Conservation (phyloP, 306 rosid species). For the Erythrophleum fordii region DNA sequence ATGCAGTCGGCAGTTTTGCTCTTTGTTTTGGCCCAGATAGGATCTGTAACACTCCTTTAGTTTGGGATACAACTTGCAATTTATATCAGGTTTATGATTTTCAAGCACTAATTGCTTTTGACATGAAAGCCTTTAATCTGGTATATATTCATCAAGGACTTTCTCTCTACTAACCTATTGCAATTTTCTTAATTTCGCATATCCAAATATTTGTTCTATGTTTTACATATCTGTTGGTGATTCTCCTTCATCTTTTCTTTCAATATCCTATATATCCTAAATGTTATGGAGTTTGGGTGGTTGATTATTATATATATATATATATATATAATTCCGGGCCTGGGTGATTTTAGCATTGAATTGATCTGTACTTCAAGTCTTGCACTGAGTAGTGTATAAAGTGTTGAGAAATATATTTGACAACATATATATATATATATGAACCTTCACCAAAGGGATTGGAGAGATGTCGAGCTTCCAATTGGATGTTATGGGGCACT, state of each 20-base stretch:
- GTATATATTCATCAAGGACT: not conserved
- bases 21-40: conserved; percentile 84
- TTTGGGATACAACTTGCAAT: not conserved
- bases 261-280: no score
- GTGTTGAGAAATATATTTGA: no score
- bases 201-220: not conserved
- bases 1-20: conserved; percentile 86
- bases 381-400: no score
- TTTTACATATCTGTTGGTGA: not conserved
- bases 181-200: not conserved
- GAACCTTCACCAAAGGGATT: no score
- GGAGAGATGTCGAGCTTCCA: no score
- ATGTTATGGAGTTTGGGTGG: no score
- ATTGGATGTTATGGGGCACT: no score
- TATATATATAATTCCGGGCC: no score
- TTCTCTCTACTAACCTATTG: not conserved
- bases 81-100: not conserved
- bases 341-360: no score
- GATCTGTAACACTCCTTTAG: not conserved
- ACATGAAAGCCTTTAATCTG: not conserved
- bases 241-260: not conserved
- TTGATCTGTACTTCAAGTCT: no score
- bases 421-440: no score
- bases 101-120: not conserved
- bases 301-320: no score